Evolutionary conservation across 2,329 filamentous ascomycete genomes (phyloP).

Genomic region (Verticillium tricorpus): DNA sequence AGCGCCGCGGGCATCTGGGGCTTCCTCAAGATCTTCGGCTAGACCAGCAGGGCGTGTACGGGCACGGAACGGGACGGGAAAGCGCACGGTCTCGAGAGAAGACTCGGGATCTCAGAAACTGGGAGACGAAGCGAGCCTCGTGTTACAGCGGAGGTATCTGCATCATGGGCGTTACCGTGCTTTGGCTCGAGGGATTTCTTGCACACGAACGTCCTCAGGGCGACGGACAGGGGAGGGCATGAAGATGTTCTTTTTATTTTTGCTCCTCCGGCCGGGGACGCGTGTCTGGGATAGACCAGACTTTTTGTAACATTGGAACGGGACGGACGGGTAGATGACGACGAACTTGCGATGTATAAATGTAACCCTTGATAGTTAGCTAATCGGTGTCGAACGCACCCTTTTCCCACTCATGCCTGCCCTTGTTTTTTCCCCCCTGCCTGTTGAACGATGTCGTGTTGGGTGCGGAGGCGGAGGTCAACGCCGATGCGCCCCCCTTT

Average conservation of each 20-base stretch:
- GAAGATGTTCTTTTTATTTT: neutral
- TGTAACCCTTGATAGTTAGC: neutral
- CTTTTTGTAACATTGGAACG: neutral
- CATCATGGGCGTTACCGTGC: neutral
- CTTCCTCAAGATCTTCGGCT: slow-evolving; percentile 83
- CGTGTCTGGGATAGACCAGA: neutral
- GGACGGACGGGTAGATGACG: neutral
- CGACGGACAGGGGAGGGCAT: neutral
- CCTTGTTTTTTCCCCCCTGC: neutral
- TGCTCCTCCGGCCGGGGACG: neutral
- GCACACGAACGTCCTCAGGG: neutral
- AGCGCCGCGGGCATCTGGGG: slow-evolving; percentile 87
- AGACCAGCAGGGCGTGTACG: slow-evolving; percentile 13
- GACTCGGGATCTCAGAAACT: neutral
- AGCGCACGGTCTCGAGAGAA: neutral
- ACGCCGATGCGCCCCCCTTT: neutral
- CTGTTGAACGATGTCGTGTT: too few relatives aligned
- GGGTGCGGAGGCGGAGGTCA: neutral
- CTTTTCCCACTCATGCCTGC: neutral
- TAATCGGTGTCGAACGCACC: neutral
- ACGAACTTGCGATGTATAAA: neutral
- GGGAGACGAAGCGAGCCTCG: neutral
- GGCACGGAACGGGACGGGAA: neutral
- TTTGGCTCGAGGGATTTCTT: neutral
- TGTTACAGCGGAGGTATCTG: neutral